Evolutionary conservation across 2,329 filamentous ascomycete genomes (phyloP).

Genomic region (Leptographium lundbergii): DNA sequence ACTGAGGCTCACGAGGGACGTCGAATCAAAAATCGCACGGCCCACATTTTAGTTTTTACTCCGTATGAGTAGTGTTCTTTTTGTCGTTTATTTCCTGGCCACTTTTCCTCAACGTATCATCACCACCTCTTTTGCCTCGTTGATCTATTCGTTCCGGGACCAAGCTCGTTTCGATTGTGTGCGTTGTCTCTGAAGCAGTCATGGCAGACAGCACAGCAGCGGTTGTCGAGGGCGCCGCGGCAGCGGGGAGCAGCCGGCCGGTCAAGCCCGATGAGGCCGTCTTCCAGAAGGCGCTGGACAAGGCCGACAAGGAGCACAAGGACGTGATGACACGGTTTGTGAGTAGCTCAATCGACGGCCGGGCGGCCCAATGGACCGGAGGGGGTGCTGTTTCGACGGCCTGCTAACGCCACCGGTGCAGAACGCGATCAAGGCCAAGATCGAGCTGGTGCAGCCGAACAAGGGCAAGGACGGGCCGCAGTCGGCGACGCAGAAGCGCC

Average conservation of each 20-base stretch:
- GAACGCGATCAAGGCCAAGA: slow-evolving; percentile 79
- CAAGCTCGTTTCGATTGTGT: neutral
- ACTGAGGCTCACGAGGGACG: neutral
- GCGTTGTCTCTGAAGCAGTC: slow-evolving; percentile 7
- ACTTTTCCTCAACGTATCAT: neutral
- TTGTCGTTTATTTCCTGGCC: neutral
- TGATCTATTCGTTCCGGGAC: neutral
- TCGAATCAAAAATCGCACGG: neutral
- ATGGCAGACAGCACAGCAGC: slow-evolving; percentile 33
- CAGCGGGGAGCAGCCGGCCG: slow-evolving; percentile 47
- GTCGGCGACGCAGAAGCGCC: slow-evolving; percentile 67
- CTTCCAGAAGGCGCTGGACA: slow-evolving; percentile 67
- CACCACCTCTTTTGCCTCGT: neutral
- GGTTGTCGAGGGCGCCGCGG: slow-evolving; percentile 26
- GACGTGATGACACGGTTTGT: slow-evolving; percentile 51
- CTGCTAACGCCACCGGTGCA: slow-evolving; percentile 24
- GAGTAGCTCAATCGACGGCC: slow-evolving; percentile 9
- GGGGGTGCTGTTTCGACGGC: neutral
- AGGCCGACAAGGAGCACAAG: slow-evolving; percentile 79
- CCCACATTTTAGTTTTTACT: neutral
- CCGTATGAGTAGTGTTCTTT: neutral
- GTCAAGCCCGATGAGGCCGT: slow-evolving; percentile 77
- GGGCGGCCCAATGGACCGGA: neutral
- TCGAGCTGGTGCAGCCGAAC: slow-evolving; percentile 67
- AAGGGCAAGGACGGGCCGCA: slow-evolving; percentile 61